phyloP scores from a whole-genome alignment of 2,329 filamentous ascomycete species.

The Allantophomopsis cytisporea region DNA sequence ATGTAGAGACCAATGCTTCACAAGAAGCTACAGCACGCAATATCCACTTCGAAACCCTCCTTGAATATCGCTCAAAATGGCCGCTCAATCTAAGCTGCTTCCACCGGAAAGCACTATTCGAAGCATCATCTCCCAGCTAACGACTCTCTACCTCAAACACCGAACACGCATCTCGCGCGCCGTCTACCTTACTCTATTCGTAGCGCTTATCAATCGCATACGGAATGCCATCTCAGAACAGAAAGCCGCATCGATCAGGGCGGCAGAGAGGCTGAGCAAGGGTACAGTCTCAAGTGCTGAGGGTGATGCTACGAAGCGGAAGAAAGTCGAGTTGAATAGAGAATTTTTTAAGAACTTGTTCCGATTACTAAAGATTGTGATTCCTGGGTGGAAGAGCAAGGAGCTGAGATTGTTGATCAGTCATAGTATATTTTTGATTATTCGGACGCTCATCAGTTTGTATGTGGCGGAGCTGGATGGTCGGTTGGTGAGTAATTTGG shows the following conservation, averaged over 20 bases:
- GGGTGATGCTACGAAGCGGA: conserved; percentile 31
- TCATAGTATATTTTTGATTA: conserved; percentile 84
- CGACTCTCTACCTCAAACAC: conserved; percentile 62
- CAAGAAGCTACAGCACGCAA: no score
- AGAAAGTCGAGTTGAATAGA: conserved; percentile 84
- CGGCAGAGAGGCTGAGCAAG: conserved; percentile 41
- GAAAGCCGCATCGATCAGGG: conserved; percentile 65
- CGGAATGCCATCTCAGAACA: conserved; percentile 88
- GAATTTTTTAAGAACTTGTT: conserved; percentile 62
- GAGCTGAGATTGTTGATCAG: conserved; percentile 77
- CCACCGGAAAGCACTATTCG: conserved; percentile 48
- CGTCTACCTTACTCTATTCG: conserved; percentile 70
- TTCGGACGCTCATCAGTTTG: conserved; percentile 83
- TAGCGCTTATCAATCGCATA: conserved; percentile 74
- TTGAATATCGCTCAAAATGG: conserved; percentile 34
- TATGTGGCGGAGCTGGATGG: conserved; percentile 96
- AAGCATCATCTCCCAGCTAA: conserved; percentile 50
- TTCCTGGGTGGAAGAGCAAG: conserved; percentile 81
- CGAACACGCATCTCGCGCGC: conserved; percentile 72
- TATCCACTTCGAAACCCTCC: not conserved
- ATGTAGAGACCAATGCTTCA: no score
- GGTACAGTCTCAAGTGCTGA: conserved; percentile 31
- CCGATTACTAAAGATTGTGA: conserved; percentile 69
- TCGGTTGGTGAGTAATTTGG: conserved; percentile 78
- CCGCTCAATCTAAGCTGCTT: conserved; percentile 60